A percentile compares a stretch with the other conserved stretches of the same genome.
Evolutionary conservation across 108 stramenopile species (phyloP).

Genomic region (Cylindrotheca closterium): DNA sequence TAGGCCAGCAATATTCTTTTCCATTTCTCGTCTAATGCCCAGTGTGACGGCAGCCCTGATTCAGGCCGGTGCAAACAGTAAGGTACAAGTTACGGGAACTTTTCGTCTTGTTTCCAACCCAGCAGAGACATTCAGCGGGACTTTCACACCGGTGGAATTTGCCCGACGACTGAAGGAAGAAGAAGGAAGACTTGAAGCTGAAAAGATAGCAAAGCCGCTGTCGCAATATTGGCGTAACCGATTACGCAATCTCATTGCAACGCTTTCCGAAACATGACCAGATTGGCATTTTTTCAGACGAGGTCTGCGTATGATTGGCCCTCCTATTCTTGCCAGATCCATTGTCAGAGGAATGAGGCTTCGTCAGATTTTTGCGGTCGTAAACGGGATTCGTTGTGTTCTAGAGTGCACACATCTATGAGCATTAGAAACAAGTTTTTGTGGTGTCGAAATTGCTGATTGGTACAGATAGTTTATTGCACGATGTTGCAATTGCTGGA

Average conservation of each 20-base stretch:
- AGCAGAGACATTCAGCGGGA: neutral
- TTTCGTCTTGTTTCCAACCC: neutral
- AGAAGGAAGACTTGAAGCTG: neutral
- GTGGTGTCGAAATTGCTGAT: too few relatives aligned
- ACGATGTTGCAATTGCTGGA: too few relatives aligned
- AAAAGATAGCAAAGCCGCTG: neutral
- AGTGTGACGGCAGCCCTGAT: neutral
- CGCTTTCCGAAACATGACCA: neutral
- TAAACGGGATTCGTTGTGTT: too few relatives aligned
- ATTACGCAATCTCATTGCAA: neutral
- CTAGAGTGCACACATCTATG: too few relatives aligned
- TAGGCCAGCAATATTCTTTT: conserved; percentile 3
- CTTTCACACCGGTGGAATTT: neutral
- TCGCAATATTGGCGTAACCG: neutral
- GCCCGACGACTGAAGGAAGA: neutral
- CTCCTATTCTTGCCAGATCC: neutral
- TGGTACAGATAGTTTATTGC: too few relatives aligned
- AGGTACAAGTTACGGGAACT: neutral
- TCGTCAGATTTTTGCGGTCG: too few relatives aligned
- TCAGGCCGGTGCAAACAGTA: neutral
- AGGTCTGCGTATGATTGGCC: neutral
- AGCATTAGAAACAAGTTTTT: too few relatives aligned
- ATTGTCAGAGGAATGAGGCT: neutral
- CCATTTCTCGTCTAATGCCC: conserved; percentile 1
- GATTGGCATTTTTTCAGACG: neutral